Evolutionary conservation across 2,329 filamentous ascomycete species (phyloP), one percentile per base, ranked within the genome.

Genomic region (Talaromyces sp.): DNA sequence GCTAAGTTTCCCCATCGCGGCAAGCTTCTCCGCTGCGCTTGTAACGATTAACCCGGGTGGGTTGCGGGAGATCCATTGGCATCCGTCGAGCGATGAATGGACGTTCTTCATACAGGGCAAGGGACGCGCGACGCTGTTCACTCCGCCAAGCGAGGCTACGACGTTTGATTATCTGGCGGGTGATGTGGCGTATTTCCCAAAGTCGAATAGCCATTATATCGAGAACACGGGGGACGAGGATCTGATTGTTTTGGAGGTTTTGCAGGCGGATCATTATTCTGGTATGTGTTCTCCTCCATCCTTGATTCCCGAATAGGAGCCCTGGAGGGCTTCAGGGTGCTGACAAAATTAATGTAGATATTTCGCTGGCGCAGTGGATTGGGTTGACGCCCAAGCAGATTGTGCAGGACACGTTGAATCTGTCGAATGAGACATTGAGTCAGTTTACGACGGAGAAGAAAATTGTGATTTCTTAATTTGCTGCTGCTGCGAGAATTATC

Each of bases 31-130:
- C 0, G 89, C 89, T 0, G 90, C 88, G 0, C 83, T 92, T 69
- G 83, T 90, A 18, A 83, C 84, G 40, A 89, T 93, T 65, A 80
- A 88, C 66, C 89, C 89, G 0, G 88, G 88, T 14, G 88, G 87
- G 0, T 80, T 92, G 71, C 84, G 89, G 9, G 89, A 92, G 77
- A 91, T 93, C 82, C 90, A 93, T 78, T 93, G 90, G 90, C 90
- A 93, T 71, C 88, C 89, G 0, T 86, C 85, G 50, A 88, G 88
- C 12, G 90, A 92, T 69, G 89, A 92, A 73, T 93, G 89, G 89
- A 89, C 86, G 6, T 93, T 90, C 75, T 92, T 93, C 79, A 84
- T 93, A 72, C 77, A 78, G 28, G 90, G 90, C 0, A 84, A 85
- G 44, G 90, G 88, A 0, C 84, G 90, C 35, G 84, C 92, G 14